Evolutionary conservation across 2,329 filamentous ascomycete genomes (phyloP), one percentile per base, ranked within the genome.

Genomic region (Neonectria magnoliae): DNA sequence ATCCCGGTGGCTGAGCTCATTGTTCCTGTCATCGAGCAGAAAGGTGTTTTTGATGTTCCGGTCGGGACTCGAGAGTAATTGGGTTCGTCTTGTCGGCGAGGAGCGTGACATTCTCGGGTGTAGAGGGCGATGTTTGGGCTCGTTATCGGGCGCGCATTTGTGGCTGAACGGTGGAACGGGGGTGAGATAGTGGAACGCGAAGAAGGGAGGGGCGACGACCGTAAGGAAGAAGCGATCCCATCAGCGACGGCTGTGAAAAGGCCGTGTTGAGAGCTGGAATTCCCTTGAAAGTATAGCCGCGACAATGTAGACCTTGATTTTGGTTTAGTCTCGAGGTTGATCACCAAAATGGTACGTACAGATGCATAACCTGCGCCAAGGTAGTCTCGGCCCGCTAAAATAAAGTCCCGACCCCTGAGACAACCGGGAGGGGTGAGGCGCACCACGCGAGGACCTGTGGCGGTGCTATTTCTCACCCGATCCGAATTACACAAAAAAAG

Each of bases 11-110:
- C 82, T 83, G 54, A 86, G 81, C 73, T 90, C 89, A 36, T 85
- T 87, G 67, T 92, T 89, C 38, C 87, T 84, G 33, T 87, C 84
- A 56, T 88, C 86, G 44, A 82, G 82, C 63, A 93, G 89, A 29
- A 93, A 85, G 25, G 82, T 85, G 22, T 88, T 84, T 45, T 88
- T 82, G 64, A 87, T 87, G 9, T 79, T 71, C 56, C 80, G 77
- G 22, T 81, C 79, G 9, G 82, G 82, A 65, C 79, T 84, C 10
- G 80, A 78, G 62, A 78, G 76, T 66, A 79, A 75, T 65, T 79
- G 79, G 59, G 76, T 77, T 62, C 75, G 77, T 67, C 78, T 78
- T 56, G 76, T 68, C 42, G 83, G 80, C 55, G 82, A 82, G 48
- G 82, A 81, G 66, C 77, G 79, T 69, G 81, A 76, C 83, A 85